Evolutionary conservation across 371 early-diverging fungal genomes (phyloP), one percentile per base, ranked within the genome.

Genomic region (Actinomortierella ambigua): DNA sequence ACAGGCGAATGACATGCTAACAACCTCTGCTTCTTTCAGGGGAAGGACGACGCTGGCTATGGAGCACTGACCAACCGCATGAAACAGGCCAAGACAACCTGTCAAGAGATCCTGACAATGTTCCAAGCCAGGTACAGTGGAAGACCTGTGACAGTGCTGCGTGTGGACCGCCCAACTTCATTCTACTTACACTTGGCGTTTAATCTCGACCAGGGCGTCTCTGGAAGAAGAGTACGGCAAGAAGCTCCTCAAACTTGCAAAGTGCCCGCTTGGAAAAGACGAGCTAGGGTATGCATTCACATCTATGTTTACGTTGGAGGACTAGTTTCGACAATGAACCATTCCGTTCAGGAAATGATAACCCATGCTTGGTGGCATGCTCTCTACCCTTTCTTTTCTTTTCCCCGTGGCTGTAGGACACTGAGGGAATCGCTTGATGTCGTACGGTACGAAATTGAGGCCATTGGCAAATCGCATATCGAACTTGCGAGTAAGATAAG

Each of bases 181-280:
- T 5, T 28, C 15, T 48, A n/a, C 24, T 6, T 18, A 42, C 28
- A 13, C 14, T 34, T 13, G 49, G 17, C 27, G 50, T 22, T 1
- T 50, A 1, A 23, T 84, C 41, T 39, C 70, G 55, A 64, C 71
- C 59, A 88, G 96, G 48, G 91, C 95, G 0, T 65, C 83, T 0
- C 77, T 95, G 43, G 95, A 96, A 52, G 96, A 96, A 66, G 95
- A 96, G 6, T 87, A 93, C 65, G 94, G 92, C 34, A 91, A 90
- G 67, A 86, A 89, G 55, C 63, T 96, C 53, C 59, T 84, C 44
- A 95, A 94, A 69, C 81, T 94, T 23, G 80, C 94, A 13, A 92
- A 91, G 57, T 66, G 80, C 1, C 89, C 88, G 28, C 80, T 91
- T 26, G 91, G 95, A 0, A 87, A 85, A 54, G 96, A 96, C 61